A percentile compares a stretch with the other conserved stretches of the same genome.
Conservation (phyloP, 176 grass and related monocot species). For the Oryza rufipogon region DNA sequence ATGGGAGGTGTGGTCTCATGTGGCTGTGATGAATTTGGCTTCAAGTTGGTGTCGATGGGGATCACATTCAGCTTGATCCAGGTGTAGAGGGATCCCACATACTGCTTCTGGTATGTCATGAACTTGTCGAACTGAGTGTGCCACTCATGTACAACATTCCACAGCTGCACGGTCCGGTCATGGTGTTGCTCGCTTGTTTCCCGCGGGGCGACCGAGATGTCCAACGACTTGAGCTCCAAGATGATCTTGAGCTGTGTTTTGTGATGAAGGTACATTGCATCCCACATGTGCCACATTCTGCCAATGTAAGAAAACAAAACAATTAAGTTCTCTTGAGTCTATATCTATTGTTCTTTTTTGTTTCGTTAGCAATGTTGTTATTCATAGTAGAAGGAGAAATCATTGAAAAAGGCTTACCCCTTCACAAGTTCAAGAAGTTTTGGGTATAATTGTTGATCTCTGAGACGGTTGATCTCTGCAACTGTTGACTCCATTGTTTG, state of each 20-base stretch:
- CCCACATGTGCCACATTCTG: conserved; percentile 82
- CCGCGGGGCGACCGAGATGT: conserved; percentile 38
- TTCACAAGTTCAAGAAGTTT: conserved; percentile 81
- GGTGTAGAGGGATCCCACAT: conserved; percentile 55
- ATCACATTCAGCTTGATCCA: conserved; percentile 79
- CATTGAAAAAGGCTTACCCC: conserved; percentile 53
- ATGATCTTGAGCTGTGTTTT: conserved; percentile 57
- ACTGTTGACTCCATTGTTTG: conserved; percentile 88
- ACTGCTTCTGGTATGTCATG: conserved; percentile 58
- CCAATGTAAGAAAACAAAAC: conserved; percentile 27
- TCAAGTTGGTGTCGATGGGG: conserved; percentile 66
- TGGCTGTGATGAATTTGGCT: conserved; percentile 48
- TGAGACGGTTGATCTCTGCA: conserved; percentile 79
- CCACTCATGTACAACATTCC: conserved; percentile 60
- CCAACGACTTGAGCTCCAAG: conserved; percentile 53
- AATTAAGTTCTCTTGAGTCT: background rate
- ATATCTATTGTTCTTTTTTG: background rate
- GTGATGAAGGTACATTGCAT: conserved; percentile 58
- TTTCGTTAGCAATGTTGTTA: background rate
- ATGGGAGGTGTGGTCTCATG: conserved; percentile 60
- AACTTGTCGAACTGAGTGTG: conserved; percentile 62
- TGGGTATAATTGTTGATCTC: conserved; percentile 81
- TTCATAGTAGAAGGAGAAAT: background rate
- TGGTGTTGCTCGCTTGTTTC: conserved; percentile 74
- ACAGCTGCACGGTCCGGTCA: conserved; percentile 59